Conservation (phyloP, 345 rosid genomes). For the Abelmoschus esculentus region DNA sequence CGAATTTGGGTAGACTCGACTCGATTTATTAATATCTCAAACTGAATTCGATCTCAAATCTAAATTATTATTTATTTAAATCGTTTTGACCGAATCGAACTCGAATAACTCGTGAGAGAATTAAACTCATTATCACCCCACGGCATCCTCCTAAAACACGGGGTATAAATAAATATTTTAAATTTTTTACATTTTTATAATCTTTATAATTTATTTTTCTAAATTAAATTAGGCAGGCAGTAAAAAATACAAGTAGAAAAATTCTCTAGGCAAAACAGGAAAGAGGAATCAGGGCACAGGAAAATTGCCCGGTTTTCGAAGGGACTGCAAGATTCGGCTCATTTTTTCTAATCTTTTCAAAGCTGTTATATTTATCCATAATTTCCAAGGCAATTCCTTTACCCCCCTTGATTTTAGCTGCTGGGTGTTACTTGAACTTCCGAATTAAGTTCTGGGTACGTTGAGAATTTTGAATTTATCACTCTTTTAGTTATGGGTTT, state of each 20-base stretch:
- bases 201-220: too few species aligned
- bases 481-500: constrained; percentile 7
- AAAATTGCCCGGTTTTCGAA: background rate
- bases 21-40: too few species aligned
- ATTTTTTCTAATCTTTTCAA: background rate
- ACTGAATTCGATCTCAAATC: too few species aligned
- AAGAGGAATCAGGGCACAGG: background rate
- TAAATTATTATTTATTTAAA: too few species aligned
- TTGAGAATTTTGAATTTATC: constrained; percentile 7
- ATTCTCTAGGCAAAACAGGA: background rate
- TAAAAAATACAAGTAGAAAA: too few species aligned
- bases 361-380: background rate
- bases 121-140: too few species aligned
- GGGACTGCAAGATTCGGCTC: background rate
- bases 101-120: too few species aligned
- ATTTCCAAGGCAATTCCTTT: background rate
- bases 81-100: too few species aligned
- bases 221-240: too few species aligned
- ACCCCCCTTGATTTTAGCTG: background rate
- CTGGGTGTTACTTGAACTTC: constrained; percentile 1
- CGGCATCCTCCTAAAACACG: too few species aligned
- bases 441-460: background rate
- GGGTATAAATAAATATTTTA: too few species aligned
- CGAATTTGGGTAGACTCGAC: too few species aligned
- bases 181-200: background rate